phyloP scores from a whole-genome alignment of 495 filamentous ascomycete species.

The Aspergillus saccharolyticus region DNA sequence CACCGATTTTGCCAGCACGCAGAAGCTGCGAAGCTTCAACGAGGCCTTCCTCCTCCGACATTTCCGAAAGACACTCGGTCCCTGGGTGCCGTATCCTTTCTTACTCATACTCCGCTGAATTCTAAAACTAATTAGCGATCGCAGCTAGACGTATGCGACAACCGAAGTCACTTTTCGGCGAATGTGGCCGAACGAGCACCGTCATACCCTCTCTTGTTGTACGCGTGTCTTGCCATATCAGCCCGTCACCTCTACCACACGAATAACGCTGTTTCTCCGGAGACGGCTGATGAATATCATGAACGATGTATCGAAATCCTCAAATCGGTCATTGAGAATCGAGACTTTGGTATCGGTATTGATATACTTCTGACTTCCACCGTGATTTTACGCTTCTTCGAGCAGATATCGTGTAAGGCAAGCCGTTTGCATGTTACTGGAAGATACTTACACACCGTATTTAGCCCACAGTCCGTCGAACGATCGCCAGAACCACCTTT shows the following conservation, averaged over 20 bases:
- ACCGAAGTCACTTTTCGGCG: slow-evolving; percentile 31
- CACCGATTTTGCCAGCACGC: slow-evolving; percentile 18
- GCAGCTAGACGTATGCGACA: slow-evolving; percentile 39
- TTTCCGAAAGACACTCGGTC: slow-evolving; percentile 34
- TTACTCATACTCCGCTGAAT: background rate
- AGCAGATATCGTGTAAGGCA: slow-evolving; percentile 37
- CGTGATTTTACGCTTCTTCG: slow-evolving; percentile 40
- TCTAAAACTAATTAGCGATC: background rate
- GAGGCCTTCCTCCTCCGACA: slow-evolving; percentile 40
- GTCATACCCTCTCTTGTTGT: slow-evolving; percentile 31
- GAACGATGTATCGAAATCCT: slow-evolving; percentile 42
- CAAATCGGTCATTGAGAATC: slow-evolving; percentile 33
- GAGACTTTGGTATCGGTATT: slow-evolving; percentile 31
- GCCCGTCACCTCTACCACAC: slow-evolving; percentile 39
- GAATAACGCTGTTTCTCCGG: slow-evolving; percentile 26
- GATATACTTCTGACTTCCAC: slow-evolving; percentile 41
- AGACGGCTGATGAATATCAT: slow-evolving; percentile 38
- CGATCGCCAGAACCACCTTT: slow-evolving; percentile 37
- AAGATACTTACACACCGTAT: background rate
- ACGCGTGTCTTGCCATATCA: slow-evolving; percentile 39
- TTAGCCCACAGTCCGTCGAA: slow-evolving; percentile 34
- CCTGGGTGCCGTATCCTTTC: slow-evolving; percentile 27
- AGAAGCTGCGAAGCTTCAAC: slow-evolving; percentile 30
- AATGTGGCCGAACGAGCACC: slow-evolving; percentile 34
- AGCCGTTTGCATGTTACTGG: background rate